phyloP scores from a whole-genome alignment of 2,329 filamentous ascomycete species.

The Sporothrix pallida region DNA sequence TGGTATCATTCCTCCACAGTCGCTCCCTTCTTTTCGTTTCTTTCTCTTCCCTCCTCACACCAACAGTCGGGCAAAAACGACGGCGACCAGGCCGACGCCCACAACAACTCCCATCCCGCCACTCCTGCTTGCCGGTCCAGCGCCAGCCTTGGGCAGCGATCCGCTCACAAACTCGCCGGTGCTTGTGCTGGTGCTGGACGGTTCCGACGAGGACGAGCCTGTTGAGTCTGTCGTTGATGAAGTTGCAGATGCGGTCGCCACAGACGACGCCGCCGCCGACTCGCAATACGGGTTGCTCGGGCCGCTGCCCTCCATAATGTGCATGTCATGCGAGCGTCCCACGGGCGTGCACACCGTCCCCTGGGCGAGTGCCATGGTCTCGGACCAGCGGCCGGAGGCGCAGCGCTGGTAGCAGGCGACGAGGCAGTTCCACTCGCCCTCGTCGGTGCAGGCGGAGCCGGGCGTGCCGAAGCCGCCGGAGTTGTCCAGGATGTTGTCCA shows the following conservation, averaged over 20 bases:
- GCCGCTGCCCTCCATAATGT: slow-evolving; percentile 16
- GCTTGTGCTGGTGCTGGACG: too few relatives aligned
- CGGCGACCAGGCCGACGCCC: slow-evolving; percentile 30
- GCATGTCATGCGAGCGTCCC: slow-evolving; percentile 51
- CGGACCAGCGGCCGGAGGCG: slow-evolving; percentile 55
- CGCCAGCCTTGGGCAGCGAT: neutral
- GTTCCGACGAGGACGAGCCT: too few relatives aligned
- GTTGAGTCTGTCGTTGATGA: too few relatives aligned
- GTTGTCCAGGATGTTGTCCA: too few relatives aligned
- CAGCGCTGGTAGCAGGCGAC: slow-evolving; percentile 57
- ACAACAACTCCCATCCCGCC: neutral
- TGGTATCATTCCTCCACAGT: neutral
- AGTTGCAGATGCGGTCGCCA: too few relatives aligned
- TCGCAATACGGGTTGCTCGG: too few relatives aligned
- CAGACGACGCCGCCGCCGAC: too few relatives aligned
- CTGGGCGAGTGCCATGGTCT: slow-evolving; percentile 50
- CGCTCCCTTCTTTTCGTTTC: too few relatives aligned
- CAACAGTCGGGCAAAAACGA: slow-evolving; percentile 33
- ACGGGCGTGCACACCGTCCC: slow-evolving; percentile 55
- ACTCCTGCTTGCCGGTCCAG: neutral
- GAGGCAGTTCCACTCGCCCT: slow-evolving; percentile 64
- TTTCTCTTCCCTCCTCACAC: slow-evolving; percentile 8
- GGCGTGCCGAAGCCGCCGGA: slow-evolving; percentile 19
- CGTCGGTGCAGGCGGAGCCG: slow-evolving; percentile 51
- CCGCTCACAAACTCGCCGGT: neutral